Evolutionary conservation across 495 filamentous ascomycete genomes (phyloP), one percentile per base, ranked within the genome.

Genomic region (Talaromyces trachyspermus): DNA sequence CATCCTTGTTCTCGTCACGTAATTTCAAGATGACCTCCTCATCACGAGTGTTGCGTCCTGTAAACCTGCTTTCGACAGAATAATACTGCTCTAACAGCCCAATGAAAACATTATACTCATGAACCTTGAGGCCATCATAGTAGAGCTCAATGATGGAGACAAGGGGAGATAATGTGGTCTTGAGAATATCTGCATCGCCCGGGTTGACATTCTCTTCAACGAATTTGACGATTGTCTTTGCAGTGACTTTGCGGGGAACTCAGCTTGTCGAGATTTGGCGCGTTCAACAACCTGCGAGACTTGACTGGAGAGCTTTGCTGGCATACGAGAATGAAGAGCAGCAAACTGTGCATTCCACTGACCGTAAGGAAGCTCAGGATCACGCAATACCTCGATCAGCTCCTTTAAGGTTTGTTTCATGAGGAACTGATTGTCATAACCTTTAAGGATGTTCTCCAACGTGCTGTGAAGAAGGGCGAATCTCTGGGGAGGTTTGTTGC

Each of bases 381-480:
- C 80, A 20, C 89, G 86, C 11, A 99, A 80, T 4, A 99, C 91
- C 40, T 88, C 81, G 17, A 95, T 79, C 24, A 99, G 76, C 54
- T 92, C 88, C 71, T 89, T 91, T 27, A 99, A 73, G 6, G 88
- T 92, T 48, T 78, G 65, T 27, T 77, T 75, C 94, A 99, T 95
- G 65, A 96, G 89, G 43, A 96, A 83, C 60, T 95, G 89, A 75
- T 99, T 99, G 64, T 99, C 92, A 63, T 84, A 99, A 40, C 92
- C 92, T 58, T 83, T 75, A 40, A 99, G 77, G 52, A 97, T 97
- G 65, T 97, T 89, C 60, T 79, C 71, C 24, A 99, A 78, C 48
- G 88, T 86, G 64, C 72, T 80, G 66, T 83, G 78, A 8, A 91
- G 75, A 23, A 88, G 71, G 14, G 78, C 66, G 66, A 95, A 96